Evolutionary conservation across 805 yeast species (phyloP), one percentile per base, ranked within the genome.

Genomic region (Yamadazyma akitaensis): DNA sequence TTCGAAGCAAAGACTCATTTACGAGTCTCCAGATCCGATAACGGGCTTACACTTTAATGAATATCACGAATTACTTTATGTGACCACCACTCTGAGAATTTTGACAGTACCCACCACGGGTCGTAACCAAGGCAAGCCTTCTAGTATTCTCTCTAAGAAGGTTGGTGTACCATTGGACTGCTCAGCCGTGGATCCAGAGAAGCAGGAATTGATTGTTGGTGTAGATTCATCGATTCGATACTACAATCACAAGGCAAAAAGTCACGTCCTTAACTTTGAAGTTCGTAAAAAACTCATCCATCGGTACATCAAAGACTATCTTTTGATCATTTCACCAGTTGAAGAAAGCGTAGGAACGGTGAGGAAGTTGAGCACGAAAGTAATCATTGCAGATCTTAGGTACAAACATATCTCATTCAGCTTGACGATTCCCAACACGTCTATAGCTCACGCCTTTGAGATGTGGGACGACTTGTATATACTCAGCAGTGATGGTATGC

Each of bases 1-100:
- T 0, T 82, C 96, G 9, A 79, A 94, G 53, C 98, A 92, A 58
- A 71, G 97, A 25, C 62, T 85, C 0, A 82, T 91, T 0, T 88
- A 82, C 59, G 88, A 85, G 48, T 79, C 83, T 43, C 67, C 74
- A 2, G 94, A 88, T 41, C 96, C 97, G 1, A 76, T 94, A 16
- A 92, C 98, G 0, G 85, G 88, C 0, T 65, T 92, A 1, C 76
- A 78, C 25, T 79, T 91, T 53, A 73, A 73, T 43, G 76, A 79
- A 41, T 74, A 73, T 13, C 74, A 77, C 1, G 65, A 78, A 28
- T 37, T 67, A 3, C 65, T 90, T 13, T 90, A 79, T 60, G 85
- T 88, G 16, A 73, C 92, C 1, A 86, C 97, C 0, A 82, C 94
- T 0, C 79, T 85, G 13, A 83, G 77, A 53, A 75, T 90, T 1